Conservation (phyloP, 2,329 filamentous ascomycete species). For the Pyrenophora graminea region DNA sequence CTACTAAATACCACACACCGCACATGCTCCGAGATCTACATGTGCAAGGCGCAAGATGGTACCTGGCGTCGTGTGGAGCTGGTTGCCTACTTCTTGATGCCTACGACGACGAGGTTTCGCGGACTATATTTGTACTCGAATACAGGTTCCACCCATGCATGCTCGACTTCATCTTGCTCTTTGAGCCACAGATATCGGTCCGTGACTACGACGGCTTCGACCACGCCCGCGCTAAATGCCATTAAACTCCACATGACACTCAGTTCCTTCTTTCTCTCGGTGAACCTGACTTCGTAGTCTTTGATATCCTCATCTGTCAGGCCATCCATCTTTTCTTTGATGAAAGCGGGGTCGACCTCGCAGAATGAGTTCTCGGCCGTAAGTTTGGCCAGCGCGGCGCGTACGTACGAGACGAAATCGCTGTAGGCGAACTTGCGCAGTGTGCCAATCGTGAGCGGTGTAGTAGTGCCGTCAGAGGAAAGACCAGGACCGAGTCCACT, state of each 20-base stretch:
- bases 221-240: conserved; percentile 88
- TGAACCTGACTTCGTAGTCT: conserved; percentile 68
- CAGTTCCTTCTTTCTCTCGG: conserved; percentile 74
- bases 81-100: conserved; percentile 66
- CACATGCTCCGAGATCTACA: too few species aligned
- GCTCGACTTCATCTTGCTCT: conserved; percentile 72
- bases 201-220: conserved; percentile 86
- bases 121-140: conserved; percentile 89
- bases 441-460: conserved; percentile 84
- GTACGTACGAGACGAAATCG: conserved; percentile 76
- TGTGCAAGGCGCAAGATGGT: too few species aligned
- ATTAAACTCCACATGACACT: conserved; percentile 91
- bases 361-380: conserved; percentile 40
- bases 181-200: conserved; percentile 87
- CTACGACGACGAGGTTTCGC: conserved; percentile 89
- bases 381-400: conserved; percentile 79
- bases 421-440: conserved; percentile 78
- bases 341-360: conserved; percentile 50
- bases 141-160: conserved; percentile 89
- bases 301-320: conserved; percentile 77
- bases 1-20: too few species aligned
- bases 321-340: conserved; percentile 66
- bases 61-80: background rate
- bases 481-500: conserved; percentile 55
- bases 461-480: conserved; percentile 60